phyloP scores from a whole-genome alignment of 306 rosid genomes.

The Prunus salicina region DNA sequence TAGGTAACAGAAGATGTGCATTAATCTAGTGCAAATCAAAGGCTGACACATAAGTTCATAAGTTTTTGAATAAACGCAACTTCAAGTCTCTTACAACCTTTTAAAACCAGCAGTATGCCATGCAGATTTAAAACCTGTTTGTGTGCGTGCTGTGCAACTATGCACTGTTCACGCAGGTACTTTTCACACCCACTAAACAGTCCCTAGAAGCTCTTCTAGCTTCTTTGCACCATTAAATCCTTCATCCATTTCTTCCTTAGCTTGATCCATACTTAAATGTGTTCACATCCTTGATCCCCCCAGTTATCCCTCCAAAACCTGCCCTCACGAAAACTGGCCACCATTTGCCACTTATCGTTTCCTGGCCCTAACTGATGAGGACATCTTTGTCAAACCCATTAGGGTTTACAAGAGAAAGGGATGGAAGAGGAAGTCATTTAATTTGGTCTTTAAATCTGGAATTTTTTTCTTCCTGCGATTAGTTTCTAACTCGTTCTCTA shows the following conservation, averaged over 20 bases:
- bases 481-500: too few relatives aligned
- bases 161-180: neutral
- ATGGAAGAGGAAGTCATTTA: too few relatives aligned
- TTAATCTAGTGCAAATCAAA: neutral
- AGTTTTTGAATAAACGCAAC: too few relatives aligned
- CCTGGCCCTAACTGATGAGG: too few relatives aligned
- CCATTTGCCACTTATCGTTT: neutral
- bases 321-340: neutral
- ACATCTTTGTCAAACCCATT: too few relatives aligned
- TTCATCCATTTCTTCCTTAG: neutral
- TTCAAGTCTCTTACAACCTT: too few relatives aligned
- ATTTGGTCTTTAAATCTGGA: too few relatives aligned
- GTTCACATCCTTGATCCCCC: neutral
- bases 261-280: neutral
- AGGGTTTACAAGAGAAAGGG: too few relatives aligned
- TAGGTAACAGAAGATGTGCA: neutral
- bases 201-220: neutral
- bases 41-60: neutral
- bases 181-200: neutral
- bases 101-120: neutral
- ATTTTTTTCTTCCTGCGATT: too few relatives aligned
- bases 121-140: too few relatives aligned
- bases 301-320: neutral
- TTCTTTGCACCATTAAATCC: too few relatives aligned
- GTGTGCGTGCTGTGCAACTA: neutral